These are phyloP conservation scores for Schrenkiella parvula DNA, from an alignment of 345 rosid genomes.

Conservation along the genomic window DNA sequence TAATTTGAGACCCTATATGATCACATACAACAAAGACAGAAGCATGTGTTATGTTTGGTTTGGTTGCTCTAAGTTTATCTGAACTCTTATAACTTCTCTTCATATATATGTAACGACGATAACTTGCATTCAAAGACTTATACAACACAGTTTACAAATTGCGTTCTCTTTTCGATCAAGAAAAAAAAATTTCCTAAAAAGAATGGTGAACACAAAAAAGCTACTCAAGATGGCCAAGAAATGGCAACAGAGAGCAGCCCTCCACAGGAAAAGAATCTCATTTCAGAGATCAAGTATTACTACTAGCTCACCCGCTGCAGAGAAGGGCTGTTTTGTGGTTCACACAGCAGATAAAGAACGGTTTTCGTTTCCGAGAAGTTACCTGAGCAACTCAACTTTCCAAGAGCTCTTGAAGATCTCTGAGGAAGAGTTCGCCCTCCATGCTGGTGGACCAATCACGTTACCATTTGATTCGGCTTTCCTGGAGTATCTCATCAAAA, in stretches of 20 bases:
- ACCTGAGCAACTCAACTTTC: conserved; percentile 20
- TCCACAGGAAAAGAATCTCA: neutral
- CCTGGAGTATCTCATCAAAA: conserved; percentile 26
- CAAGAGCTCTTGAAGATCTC: conserved; percentile 37
- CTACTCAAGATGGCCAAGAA: conserved; percentile 18
- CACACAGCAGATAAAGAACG: conserved; percentile 28
- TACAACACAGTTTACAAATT: too few relatives aligned
- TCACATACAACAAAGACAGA: neutral
- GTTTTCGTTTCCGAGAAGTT: conserved; percentile 18
- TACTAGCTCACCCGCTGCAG: neutral
- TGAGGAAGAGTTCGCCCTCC: conserved; percentile 38
- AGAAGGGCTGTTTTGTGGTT: conserved; percentile 33
- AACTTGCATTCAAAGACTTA: too few relatives aligned
- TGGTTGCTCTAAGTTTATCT: neutral
- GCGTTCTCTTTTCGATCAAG: too few relatives aligned
- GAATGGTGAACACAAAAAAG: neutral
- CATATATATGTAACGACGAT: too few relatives aligned
- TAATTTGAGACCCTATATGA: neutral
- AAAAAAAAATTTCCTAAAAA: too few relatives aligned
- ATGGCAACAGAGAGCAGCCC: conserved; percentile 28
- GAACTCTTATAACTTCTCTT: too few relatives aligned
- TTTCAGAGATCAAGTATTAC: neutral
- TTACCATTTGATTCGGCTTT: conserved; percentile 33
- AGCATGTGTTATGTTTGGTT: neutral
- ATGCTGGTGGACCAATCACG: conserved; percentile 23